These are phyloP conservation scores for Taphrina deformans DNA, from an alignment of 1,139 yeast species.

Conservation along the genomic window DNA sequence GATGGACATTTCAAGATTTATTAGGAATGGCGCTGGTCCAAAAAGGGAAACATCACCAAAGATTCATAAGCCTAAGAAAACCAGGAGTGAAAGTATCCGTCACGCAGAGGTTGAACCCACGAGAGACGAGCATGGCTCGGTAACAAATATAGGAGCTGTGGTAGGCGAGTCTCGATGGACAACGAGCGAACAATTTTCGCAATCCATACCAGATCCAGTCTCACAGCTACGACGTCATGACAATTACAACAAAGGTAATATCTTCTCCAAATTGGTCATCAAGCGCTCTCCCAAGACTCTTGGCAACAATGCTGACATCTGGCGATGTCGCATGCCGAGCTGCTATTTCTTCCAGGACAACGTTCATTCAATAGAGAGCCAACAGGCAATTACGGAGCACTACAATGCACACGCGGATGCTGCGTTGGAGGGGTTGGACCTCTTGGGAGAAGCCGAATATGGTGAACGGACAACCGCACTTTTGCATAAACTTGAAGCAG, in stretches of 20 bases:
- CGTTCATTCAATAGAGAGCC: background rate
- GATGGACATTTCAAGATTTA: background rate
- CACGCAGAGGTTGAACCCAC: background rate
- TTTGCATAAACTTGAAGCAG: background rate
- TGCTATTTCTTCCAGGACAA: background rate
- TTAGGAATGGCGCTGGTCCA: conserved; percentile 3
- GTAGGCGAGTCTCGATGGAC: background rate
- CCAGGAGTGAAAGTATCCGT: background rate
- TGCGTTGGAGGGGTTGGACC: background rate
- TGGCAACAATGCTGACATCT: background rate
- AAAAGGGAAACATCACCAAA: background rate
- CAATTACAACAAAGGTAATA: background rate
- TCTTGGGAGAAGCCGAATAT: background rate
- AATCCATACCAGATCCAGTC: background rate
- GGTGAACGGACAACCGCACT: background rate
- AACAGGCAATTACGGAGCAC: background rate
- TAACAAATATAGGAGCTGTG: background rate
- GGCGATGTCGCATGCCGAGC: background rate
- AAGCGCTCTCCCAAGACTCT: background rate
- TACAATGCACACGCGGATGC: background rate
- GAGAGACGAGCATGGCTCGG: background rate
- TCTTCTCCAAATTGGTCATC: background rate
- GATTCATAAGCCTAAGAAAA: background rate
- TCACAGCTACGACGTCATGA: background rate
- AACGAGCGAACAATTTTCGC: background rate